Evolutionary conservation across 305 asterid genomes (phyloP).

Genomic region (Fraxinus nigra): DNA sequence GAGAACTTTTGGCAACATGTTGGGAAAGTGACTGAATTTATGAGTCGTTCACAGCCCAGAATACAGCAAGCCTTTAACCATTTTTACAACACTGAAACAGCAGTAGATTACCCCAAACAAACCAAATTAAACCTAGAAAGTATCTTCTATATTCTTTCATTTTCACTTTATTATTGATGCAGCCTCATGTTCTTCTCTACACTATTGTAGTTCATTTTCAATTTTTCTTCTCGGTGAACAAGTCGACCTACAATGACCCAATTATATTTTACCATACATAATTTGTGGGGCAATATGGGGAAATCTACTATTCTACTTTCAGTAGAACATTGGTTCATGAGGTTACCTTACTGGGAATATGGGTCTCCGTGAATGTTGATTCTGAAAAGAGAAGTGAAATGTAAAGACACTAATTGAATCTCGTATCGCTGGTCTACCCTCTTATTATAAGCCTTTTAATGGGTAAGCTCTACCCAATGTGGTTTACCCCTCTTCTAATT

Average conservation of each 20-base stretch:
- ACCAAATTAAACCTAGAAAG: slow-evolving; percentile 6
- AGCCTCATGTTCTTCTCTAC: neutral
- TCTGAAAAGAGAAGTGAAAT: neutral
- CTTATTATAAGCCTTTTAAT: neutral
- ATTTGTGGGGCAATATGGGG: neutral
- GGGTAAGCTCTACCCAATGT: neutral
- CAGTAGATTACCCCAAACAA: neutral
- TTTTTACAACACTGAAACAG: neutral
- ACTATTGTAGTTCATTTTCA: neutral
- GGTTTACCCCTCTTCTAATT: neutral
- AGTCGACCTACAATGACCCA: neutral
- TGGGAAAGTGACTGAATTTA: neutral
- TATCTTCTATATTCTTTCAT: slow-evolving; percentile 21
- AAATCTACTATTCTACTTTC: neutral
- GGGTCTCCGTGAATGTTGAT: neutral
- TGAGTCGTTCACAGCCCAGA: neutral
- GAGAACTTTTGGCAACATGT: neutral
- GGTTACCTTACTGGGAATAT: neutral
- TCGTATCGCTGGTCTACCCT: neutral
- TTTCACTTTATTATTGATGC: slow-evolving; percentile 17
- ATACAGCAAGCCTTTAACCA: neutral
- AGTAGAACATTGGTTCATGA: neutral
- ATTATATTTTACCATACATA: no score
- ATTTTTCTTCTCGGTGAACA: neutral
- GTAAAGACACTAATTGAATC: neutral